Base-by-base conservation (phyloP, 2,329 filamentous ascomycete genomes). In the Microascus cirrosus region DNA sequence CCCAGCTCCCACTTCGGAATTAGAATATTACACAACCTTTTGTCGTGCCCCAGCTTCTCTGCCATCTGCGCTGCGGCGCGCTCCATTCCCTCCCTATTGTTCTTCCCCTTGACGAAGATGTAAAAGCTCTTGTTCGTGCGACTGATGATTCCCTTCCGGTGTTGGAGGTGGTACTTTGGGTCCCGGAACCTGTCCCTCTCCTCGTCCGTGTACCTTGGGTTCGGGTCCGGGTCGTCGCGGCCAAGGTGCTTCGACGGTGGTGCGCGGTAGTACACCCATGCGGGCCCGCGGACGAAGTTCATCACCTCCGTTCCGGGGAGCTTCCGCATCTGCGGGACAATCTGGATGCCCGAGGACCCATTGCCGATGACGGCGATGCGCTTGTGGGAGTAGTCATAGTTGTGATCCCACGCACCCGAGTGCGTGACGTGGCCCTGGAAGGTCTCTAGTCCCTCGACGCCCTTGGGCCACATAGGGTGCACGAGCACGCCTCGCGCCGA, bases 241-340 rank as follows among this genome's bases (percentile, higher is more conserved):
- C 80, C 75, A 0, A 79, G 79, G 68, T 84, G 86, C 0, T 82
- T 81, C 1, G 80, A 76, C 65, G 58, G 67, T 58, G 53, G 70
- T 64, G 11, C 71, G 65, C 22, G 70, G 69, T 18, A 70, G 0
- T 84, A 82, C 24, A 89, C 82, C 86, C 86, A 89, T 0, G 85
- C 87, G 35, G 74, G 78, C 62, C 79, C 84, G 10, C 85, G 74
- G 1, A 78, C 82, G 61, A 87, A 88, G 67, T 86, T 82, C 61
- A 87, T 82, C 0, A 88, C 71, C 1, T 74, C 78, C 1, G 63
- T 64, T 1, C 78, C 78, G 0, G 64, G 65, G 25, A 73, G 73
- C 57, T 82, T 79, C 1, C 84, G 62, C 22, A 83, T 74, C 53
- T 80, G 80, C 0, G 80, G 70, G 0, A 79, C 74, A 0, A 80